These are phyloP conservation scores for Musa itinerans DNA, from an alignment of 176 grass and related monocot genomes.

Conservation along the genomic window DNA sequence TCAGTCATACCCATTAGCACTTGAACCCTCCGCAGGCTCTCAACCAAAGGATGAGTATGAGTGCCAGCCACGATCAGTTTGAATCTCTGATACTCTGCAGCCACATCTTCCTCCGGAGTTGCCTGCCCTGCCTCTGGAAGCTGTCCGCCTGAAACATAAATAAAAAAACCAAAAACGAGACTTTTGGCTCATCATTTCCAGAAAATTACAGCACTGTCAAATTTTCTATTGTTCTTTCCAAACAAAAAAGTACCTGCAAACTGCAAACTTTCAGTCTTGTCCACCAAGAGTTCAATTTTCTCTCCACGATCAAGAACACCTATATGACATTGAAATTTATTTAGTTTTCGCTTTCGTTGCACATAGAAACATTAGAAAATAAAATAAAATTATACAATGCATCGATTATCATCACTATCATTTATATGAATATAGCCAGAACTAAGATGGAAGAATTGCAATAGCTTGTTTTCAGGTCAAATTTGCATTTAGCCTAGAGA, in stretches of 20 bases:
- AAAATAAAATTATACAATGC: too few relatives aligned
- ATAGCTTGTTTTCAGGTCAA: too few relatives aligned
- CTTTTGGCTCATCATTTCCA: neutral
- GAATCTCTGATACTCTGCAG: conserved; percentile 81
- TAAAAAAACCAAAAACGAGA: neutral
- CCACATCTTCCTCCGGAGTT: conserved; percentile 96
- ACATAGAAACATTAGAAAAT: neutral
- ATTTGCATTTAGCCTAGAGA: too few relatives aligned
- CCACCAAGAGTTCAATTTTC: conserved; percentile 93
- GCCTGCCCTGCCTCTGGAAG: conserved; percentile 95
- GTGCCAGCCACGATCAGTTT: conserved; percentile 76
- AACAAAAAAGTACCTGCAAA: conserved; percentile 49
- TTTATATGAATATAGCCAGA: too few relatives aligned
- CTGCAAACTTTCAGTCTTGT: conserved; percentile 85
- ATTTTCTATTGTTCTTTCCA: neutral
- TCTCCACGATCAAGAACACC: conserved; percentile 97
- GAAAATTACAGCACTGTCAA: neutral
- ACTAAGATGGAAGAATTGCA: too few relatives aligned
- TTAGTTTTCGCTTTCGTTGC: neutral
- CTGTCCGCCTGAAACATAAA: conserved; percentile 62
- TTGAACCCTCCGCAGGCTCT: neutral
- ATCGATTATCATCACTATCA: too few relatives aligned
- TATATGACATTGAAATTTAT: conserved; percentile 10
- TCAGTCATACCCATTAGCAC: too few relatives aligned
- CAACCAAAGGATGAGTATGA: conserved; percentile 65